Evolutionary conservation across 805 yeast species (phyloP), one percentile per base, ranked within the genome.

Genomic region (Candida vaughaniae): DNA sequence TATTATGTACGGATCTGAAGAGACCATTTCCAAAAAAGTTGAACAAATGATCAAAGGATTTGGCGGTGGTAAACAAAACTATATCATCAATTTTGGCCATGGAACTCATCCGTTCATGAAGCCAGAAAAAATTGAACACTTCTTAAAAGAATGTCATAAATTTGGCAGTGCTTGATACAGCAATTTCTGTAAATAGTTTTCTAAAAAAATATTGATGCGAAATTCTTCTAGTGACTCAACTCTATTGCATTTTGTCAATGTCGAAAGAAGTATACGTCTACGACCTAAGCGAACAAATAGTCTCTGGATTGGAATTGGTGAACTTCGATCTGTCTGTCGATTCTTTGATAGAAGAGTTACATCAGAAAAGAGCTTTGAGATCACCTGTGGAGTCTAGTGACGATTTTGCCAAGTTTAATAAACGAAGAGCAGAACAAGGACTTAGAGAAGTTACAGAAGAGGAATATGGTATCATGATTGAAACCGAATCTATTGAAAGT

Each of bases 41-140:
- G 85, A 85, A 64, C 73, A 73, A 46, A 93, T 93, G 99, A 83
- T 93, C 43, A 59, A 71, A 41, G 95, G 90, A 5, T 93, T 93
- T 57, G 93, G 93, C n/a, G 95, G 95, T 30, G 96, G 96, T 16
- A 88, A 88, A 62, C 79, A 85, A 55, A 76, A 83, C 53, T 93
- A 93, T 66, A 91, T 93, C 48, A 82, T 91, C 51, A 93, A 93
- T 69, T 85, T 93, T 55, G 99, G 99, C 31, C 99, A 93, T 53
- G 99, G 99, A 12, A 93, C 99, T 16, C 97, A 89, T 59, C 99
- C 99, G 16, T 88, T 86, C 65, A 89, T 93, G 95, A 84, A 87
- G 46, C 96, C 98, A 8, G 95, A 85, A 47, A 84, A 84, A 60
- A 77, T 93, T 44, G 80, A 78, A 42, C 86, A 79, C 64, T 93